Base-by-base conservation (phyloP, 176 grass and related monocot species). In the Zea luxurians region DNA sequence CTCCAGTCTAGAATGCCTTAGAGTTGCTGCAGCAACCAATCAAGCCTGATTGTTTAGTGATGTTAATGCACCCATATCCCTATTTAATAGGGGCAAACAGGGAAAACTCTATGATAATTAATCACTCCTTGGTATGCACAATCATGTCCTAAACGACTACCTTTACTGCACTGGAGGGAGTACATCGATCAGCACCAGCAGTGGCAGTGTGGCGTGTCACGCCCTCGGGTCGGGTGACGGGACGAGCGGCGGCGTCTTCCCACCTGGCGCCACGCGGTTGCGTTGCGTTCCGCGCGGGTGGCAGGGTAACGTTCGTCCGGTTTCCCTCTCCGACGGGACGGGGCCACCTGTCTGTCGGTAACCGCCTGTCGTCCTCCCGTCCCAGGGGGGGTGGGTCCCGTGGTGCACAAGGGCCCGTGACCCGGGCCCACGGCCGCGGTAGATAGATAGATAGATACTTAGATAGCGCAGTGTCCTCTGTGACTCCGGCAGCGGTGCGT, bases 191-290 rank as follows among this genome's bases (percentile, higher is more conserved):
- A 5, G 49, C 27, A 27, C 27, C 48, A 13, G 12, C 4, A 4
- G 4, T 0, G 50, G 13, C 4, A 2, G 49, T 4, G 49, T 54
- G 50, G 27, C 27, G 27, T 27, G 27, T 27, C 78, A 42, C n/a
- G 74, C 21, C 2, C 20, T 36, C 41, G 74, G 57, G 41, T 10
- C 44, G 16, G 52, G 5, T 2, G 13, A n/a, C 16, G 52, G 0
- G 52, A 17, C 52, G 3, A 38, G 35, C 17, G 6, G 70, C 7
- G 66, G 66, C 66, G 66, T 46, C 17, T 46, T 17, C 12, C 41
- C 41, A 45, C 52, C 71, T 58, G 71, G 71, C 52, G 52, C 53
- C 53, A 57, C 53, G 16, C 53, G 53, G 17, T 57, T 18, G 53
- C 53, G 53, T 7, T 27, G 27, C 27, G 27, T 27, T 27, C 27